Base-by-base conservation (phyloP, 2,329 filamentous ascomycete genomes). In the Didymella segeticola region DNA sequence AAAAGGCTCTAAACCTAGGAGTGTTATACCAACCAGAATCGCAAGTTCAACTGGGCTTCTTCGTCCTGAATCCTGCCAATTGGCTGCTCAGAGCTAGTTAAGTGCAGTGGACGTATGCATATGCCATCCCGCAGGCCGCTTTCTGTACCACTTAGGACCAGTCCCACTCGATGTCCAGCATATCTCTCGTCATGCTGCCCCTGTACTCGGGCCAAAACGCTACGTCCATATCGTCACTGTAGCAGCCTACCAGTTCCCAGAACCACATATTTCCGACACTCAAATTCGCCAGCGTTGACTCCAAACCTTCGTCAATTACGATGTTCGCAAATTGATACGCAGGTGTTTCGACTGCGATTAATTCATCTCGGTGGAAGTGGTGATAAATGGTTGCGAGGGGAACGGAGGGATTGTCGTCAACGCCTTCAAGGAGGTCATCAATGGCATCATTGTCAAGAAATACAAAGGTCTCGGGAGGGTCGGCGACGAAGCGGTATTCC, bases 371-470 rank as follows among this genome's bases (percentile, higher is more conserved):
- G 42, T 34, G 42, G 29, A 17, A 45, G 30, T 34, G 29, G 29
- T 14, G 20, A 11, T 31, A 25, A 14, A 8, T 34, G 2, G 42
- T 45, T 26, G 42, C 29, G 8, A 45, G 10, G 1, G 42, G 42
- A 4, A 45, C 20, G 5, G 29, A 17, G 2, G 17, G 30, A 6
- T 34, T 11, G 11, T 37, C 15, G 10, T 23, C 19, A 5, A 9
- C 22, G n/a, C 22, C 15, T n/a, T 31, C 20, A 11, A 46, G 31
- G 10, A 46, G 43, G n/a, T 20, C 8, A 10, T 46, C 23, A 11
- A 46, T 31, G 22, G 43, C 31, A 7, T 46, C 33, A 7, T 37
- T 46, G 43, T 46, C 43, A 26, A 46, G 43, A 11, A 46, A 46
- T 1, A 29, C 25, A 17, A 46, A 46, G 7, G 15, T 36, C 5